Conservation (phyloP, 768 basidiomycete species). For the Russula ochroleuca region DNA sequence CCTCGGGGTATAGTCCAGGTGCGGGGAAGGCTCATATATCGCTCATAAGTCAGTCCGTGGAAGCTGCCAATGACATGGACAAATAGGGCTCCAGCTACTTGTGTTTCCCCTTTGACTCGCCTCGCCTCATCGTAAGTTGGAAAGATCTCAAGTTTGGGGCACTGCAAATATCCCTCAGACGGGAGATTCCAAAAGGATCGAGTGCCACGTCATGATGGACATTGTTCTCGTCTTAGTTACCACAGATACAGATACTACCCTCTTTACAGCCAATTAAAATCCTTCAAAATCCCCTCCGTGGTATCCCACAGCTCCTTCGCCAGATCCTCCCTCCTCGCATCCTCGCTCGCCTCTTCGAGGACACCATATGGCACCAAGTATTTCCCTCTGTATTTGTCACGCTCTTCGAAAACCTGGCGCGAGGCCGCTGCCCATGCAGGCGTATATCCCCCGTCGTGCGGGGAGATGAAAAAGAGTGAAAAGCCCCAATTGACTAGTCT, state of each 20-base stretch:
- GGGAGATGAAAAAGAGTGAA: conserved; percentile 31
- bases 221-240: neutral
- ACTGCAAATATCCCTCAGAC: no score
- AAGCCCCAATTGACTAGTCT: conserved; percentile 19
- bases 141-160: no score
- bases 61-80: no score
- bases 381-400: conserved; percentile 37
- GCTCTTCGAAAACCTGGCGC: conserved; percentile 34
- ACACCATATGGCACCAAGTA: conserved; percentile 39
- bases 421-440: conserved; percentile 43
- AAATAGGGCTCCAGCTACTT: no score
- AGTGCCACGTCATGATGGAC: neutral
- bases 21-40: no score
- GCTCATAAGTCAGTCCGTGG: no score
- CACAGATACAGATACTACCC: neutral
- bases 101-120: no score
- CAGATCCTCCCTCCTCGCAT: conserved; percentile 35
- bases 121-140: no score
- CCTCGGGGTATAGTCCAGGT: no score
- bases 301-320: conserved; percentile 41
- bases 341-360: conserved; percentile 32
- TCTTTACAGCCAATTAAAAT: conserved; percentile 12
- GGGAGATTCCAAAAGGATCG: no score
- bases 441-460: conserved; percentile 37
- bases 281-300: conserved; percentile 31